These are phyloP conservation scores for Monosporascus ibericus DNA, from an alignment of 2,329 filamentous ascomycete species.

Conservation along the genomic window DNA sequence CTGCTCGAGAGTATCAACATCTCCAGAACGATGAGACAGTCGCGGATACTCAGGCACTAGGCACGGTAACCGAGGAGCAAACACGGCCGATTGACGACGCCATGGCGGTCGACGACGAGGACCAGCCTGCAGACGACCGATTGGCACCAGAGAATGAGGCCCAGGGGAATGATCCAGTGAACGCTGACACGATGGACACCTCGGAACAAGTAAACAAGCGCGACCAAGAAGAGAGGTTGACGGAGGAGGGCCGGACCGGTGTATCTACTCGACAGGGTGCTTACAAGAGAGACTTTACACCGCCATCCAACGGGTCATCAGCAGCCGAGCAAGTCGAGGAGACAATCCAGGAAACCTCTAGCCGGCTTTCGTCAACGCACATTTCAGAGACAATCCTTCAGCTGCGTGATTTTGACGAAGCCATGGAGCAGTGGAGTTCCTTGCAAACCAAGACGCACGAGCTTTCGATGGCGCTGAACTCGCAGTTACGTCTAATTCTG, in stretches of 20 bases:
- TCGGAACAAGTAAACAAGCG: conserved; percentile 32
- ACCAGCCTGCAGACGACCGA: conserved; percentile 42
- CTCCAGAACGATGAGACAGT: conserved; percentile 74
- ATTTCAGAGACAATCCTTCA: conserved; percentile 42
- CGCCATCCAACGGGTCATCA: conserved; percentile 24
- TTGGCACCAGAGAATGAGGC: conserved; percentile 48
- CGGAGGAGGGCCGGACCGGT: conserved; percentile 52
- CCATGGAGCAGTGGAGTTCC: conserved; percentile 73
- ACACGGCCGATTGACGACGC: conserved; percentile 79
- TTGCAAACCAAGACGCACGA: conserved; percentile 81
- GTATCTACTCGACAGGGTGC: conserved; percentile 55
- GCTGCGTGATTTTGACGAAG: conserved; percentile 44
- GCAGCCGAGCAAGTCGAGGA: conserved; percentile 42
- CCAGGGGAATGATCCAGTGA: conserved; percentile 39
- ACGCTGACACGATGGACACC: conserved; percentile 40
- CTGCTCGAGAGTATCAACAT: conserved; percentile 89
- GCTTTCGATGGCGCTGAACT: conserved; percentile 82
- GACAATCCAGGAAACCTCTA: conserved; percentile 46
- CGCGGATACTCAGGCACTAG: conserved; percentile 86
- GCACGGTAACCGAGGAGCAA: conserved; percentile 81
- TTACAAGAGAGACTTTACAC: conserved; percentile 45
- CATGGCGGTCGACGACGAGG: conserved; percentile 75
- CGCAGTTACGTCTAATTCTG: conserved; percentile 91
- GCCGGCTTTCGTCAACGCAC: conserved; percentile 68
- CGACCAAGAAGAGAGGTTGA: conserved; percentile 36